Evolutionary conservation across 2,329 filamentous ascomycete species (phyloP), one percentile per base, ranked within the genome.

Genomic region (Ophiostoma fasciatum): DNA sequence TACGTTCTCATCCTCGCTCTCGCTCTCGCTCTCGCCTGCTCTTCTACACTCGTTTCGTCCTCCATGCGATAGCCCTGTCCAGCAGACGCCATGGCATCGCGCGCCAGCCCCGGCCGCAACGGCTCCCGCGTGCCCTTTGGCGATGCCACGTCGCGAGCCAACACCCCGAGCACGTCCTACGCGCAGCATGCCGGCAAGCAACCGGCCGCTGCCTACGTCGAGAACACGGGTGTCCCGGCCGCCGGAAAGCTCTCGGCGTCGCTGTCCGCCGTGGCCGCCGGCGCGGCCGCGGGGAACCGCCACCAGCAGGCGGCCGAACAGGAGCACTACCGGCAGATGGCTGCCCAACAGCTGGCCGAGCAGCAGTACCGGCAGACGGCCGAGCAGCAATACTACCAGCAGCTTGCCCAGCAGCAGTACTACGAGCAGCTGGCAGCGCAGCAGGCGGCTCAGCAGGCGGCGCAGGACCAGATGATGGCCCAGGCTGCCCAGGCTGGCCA

Each of bases 141-240:
- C 17, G 51, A 54, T 34, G 49, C 47, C 36, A 50, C 51, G 2
- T 46, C 49, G 18, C 45, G 51, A 23, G 45, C 48, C 13, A 52
- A 52, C 38, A 45, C 45, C 10, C 41, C 36, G 15, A 43, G 40
- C 23, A 41, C 45, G 8, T 17, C 44, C 5, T 45, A 45, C 20
- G 40, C 21, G 28, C 21, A 26, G n/a, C n/a, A n/a, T n/a, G n/a
- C n/a, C 27, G 33, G 27, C 38, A 41, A 43, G 6, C 28, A 44
- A 35, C 28, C 39, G 2, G 15, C 23, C 23, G 23, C 21, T 18
- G 28, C 31, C 2, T 33, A 35, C 28, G 17, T 33, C 4, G 42
- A 39, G 22, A 40, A 39, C 23, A 37, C 43, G 15, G 34, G 21
- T 8, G 21, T 32, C 4, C 25, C 18, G 10, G 30, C 30, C 5